Base-by-base conservation (phyloP, 345 rosid species). In the Streptanthus diversifolius region DNA sequence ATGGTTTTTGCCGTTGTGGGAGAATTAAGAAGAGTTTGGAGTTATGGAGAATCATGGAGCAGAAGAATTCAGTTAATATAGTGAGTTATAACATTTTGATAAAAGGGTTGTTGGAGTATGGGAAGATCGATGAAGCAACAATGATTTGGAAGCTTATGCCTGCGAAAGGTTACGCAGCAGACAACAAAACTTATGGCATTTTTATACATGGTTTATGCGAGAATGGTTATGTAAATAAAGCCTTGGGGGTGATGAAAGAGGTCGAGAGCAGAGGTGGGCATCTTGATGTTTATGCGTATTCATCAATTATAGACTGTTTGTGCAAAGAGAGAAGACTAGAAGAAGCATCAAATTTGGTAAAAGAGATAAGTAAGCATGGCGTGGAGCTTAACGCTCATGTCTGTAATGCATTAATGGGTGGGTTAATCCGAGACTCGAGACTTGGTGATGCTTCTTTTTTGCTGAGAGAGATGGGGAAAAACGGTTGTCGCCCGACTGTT, bases 181-280 rank as follows among this genome's bases (percentile, higher is more conserved):
- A 92, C 75, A 75, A 87, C 15, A 84, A 77, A 25, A 86, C 90
- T 62, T 83, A 84, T 60, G 90, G 90, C 64, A 75, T 91, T 72
- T 65, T 88, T 73, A 82, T 90, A 73, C 85, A 88, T 56, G 96
- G 99, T 64, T 81, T 91, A 53, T 91, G 99, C 56, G 81, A 83
- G 76, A 95, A 86, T 84, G 92, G 90, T 10, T 82, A 81, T 37
- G 72, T 90, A 75, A 86, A 83, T 66, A 95, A 82, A 81, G 95
- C 98, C 68, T 75, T 88, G 59, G 79, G 54, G 40, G 67, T 91
- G 68, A 74, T 86, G 47, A 77, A 81, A 65, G 92, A 73, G 71
- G 91, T 84, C 15, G 85, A 84, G 81, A 73, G 61, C 72, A 67
- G 36, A 64, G 82, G 81, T 39, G 81, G 62, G 66, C 55, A 77